Conservation (phyloP, 2,329 filamentous ascomycete species). For the Aspergillus sp. region DNA sequence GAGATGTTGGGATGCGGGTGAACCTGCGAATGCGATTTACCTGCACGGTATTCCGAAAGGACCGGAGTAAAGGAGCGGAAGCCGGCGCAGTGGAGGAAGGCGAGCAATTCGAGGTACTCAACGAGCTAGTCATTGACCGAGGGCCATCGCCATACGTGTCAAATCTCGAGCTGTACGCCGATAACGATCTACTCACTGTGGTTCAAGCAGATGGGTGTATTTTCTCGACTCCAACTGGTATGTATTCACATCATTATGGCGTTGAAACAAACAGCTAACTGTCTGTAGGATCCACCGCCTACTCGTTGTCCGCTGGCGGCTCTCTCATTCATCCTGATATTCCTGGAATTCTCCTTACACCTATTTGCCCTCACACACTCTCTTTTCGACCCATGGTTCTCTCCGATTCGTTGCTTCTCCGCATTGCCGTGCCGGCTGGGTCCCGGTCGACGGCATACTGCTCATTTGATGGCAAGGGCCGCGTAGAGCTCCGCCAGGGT, state of each 20-base stretch:
- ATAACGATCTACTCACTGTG: constrained; percentile 90
- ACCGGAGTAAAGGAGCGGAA: constrained; percentile 44
- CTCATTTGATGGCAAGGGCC: constrained; percentile 95
- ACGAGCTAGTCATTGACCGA: constrained; percentile 97
- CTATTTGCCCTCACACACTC: constrained; percentile 94
- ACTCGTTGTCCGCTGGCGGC: constrained; percentile 92
- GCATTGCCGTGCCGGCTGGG: constrained; percentile 78
- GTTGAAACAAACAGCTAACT: constrained; percentile 1
- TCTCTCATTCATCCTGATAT: constrained; percentile 96
- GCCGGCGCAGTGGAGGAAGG: constrained; percentile 72
- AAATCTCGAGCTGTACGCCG: constrained; percentile 92
- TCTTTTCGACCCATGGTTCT: constrained; percentile 98
- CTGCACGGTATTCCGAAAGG: constrained; percentile 87
- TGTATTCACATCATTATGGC: constrained; percentile 18
- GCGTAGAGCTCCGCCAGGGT: constrained; percentile 86
- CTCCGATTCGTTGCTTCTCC: constrained; percentile 88
- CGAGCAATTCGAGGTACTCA: constrained; percentile 96
- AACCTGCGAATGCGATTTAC: constrained; percentile 99
- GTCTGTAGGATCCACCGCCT: constrained; percentile 72
- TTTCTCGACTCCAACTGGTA: constrained; percentile 89
- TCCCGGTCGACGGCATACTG: constrained; percentile 94
- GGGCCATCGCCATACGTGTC: constrained; percentile 96
- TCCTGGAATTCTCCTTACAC: constrained; percentile 91
- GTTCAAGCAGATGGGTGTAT: constrained; percentile 97
- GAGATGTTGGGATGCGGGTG: constrained; percentile 91